Evolutionary conservation across 2,329 filamentous ascomycete genomes (phyloP), one percentile per base, ranked within the genome.

Genomic region (Hypoxylon sp.): DNA sequence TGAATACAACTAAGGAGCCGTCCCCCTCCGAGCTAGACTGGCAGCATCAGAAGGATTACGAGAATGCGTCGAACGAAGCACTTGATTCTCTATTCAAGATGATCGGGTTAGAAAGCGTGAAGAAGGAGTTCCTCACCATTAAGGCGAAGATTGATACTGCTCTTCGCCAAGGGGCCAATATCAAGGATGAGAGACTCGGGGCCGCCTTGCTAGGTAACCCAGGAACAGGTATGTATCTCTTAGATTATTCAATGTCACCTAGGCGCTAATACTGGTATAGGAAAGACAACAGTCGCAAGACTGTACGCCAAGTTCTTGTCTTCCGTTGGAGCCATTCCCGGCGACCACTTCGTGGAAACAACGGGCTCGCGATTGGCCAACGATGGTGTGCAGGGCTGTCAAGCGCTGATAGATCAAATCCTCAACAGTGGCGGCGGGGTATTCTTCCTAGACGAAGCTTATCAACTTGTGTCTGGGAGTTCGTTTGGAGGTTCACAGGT

Each of bases 391-490:
- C 60, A 80, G 0, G 87, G 84, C 0, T 88, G 85, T 68, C 84
- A 91, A 73, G 83, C 84, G 11, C 77, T 89, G 0, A 79, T 92
- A 5, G 82, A 90, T 2, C 72, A 81, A 0, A 82, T 94, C 0
- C 76, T 88, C 3, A 81, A 88, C 19, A 71, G 79, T 0, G 89
- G 87, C 0, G 92, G 92, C 0, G 92, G 92, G 0, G 89, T 89
- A 0, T 74, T 93, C 2, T 94, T 94, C 74, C 90, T 95, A 15
- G 92, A 95, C 65, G 92, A 95, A 76, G 91, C 92, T 0, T 94
- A 95, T 73, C 92, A 94, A 70, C 82, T 95, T 0, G 84, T 88
- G 0, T 87, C 87, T 0, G 85, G 86, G 0, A 86, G 87, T 58
- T 91, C 81, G 17, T 73, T 76, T 1, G 87, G 87, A 0, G 91